These are phyloP conservation scores for Dothideomycetidae sp. DNA, from an alignment of 2,329 filamentous ascomycete species.

Conservation along the genomic window DNA sequence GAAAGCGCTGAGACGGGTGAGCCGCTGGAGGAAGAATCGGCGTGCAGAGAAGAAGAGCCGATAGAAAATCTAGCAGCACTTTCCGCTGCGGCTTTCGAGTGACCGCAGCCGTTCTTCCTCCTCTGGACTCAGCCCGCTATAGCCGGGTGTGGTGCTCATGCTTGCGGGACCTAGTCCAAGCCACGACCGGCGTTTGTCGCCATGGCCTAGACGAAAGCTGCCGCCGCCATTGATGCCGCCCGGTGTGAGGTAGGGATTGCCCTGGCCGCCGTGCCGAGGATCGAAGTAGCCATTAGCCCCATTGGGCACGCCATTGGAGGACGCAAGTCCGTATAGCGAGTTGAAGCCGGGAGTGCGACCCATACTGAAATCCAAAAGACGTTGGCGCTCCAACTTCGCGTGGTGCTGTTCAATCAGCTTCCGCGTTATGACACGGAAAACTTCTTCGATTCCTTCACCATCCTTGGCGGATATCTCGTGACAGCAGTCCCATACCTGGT, in stretches of 20 bases:
- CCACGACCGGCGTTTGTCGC: slow-evolving; percentile 54
- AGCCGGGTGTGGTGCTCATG: slow-evolving; percentile 35
- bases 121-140: slow-evolving; percentile 15
- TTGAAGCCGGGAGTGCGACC: slow-evolving; percentile 31
- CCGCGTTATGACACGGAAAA: slow-evolving; percentile 79
- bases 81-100: slow-evolving; percentile 15
- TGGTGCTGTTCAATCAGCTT: slow-evolving; percentile 65
- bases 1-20: neutral
- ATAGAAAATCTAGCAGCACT: slow-evolving; percentile 17
- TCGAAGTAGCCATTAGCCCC: slow-evolving; percentile 34
- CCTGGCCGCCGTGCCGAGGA: slow-evolving; percentile 31
- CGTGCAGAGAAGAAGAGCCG: slow-evolving; percentile 3
- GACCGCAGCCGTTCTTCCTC: slow-evolving; percentile 15
- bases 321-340: slow-evolving; percentile 1
- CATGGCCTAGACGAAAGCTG: slow-evolving; percentile 44
- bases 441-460: slow-evolving; percentile 90
- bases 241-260: slow-evolving; percentile 15
- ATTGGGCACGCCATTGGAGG: slow-evolving; percentile 14
- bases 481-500: slow-evolving; percentile 91
- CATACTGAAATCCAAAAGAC: slow-evolving; percentile 29
- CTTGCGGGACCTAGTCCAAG: slow-evolving; percentile 28
- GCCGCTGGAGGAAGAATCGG: neutral
- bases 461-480: slow-evolving; percentile 93
- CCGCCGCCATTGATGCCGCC: slow-evolving; percentile 4
- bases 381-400: slow-evolving; percentile 38